A percentile compares a stretch with the other conserved stretches of the same genome.
Conservation (phyloP, 2,329 filamentous ascomycete species). For the Fusarium zealandicum region DNA sequence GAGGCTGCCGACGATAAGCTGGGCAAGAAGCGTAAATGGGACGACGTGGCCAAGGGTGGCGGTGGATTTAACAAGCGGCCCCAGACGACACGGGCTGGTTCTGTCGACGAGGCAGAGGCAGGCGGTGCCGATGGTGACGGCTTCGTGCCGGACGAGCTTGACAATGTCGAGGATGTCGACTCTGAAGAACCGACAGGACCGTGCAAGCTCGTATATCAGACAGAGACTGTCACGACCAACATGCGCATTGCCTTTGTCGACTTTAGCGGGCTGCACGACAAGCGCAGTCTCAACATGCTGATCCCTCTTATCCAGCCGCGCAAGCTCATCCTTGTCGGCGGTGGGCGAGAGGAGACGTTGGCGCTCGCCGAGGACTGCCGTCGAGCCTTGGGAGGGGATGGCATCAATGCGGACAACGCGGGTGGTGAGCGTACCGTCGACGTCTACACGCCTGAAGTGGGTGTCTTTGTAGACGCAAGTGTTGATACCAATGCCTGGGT, state of each 20-base stretch:
- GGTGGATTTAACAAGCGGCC: slow-evolving; percentile 65
- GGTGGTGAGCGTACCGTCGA: slow-evolving; percentile 63
- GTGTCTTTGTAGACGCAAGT: slow-evolving; percentile 81
- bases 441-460: slow-evolving; percentile 83
- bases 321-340: slow-evolving; percentile 91
- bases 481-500: slow-evolving; percentile 98
- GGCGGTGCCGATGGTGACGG: slow-evolving; percentile 44
- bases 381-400: slow-evolving; percentile 58
- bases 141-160: slow-evolving; percentile 61
- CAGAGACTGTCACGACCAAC: slow-evolving; percentile 70
- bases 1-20: slow-evolving; percentile 66
- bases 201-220: slow-evolving; percentile 74
- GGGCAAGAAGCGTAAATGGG: slow-evolving; percentile 95
- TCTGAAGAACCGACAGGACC: slow-evolving; percentile 66
- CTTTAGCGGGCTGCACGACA: slow-evolving; percentile 91
- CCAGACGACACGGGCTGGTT: slow-evolving; percentile 52
- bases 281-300: slow-evolving; percentile 91
- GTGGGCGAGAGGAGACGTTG: slow-evolving; percentile 78
- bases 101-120: slow-evolving; percentile 57
- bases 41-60: slow-evolving; percentile 61
- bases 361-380: slow-evolving; percentile 82
- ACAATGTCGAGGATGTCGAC: slow-evolving; percentile 64
- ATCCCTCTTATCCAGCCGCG: slow-evolving; percentile 93
- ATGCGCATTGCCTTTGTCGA: slow-evolving; percentile 87
- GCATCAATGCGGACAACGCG: slow-evolving; percentile 24